Base-by-base conservation (phyloP, 1,284 basidiomycete genomes). In the Trametes versicolor region DNA sequence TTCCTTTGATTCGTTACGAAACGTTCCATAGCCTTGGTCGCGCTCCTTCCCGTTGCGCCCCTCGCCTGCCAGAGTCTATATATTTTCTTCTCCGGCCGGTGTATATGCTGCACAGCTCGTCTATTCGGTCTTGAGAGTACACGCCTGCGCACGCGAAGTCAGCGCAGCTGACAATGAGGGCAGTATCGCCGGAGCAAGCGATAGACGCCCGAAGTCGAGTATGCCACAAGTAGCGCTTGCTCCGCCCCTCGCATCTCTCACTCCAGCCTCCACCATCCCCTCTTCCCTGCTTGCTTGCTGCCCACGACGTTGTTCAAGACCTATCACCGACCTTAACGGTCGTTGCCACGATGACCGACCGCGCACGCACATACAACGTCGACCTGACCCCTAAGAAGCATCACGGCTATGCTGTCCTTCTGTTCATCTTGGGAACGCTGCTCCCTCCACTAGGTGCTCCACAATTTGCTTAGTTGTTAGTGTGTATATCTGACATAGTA, bases 361-460 rank as follows among this genome's bases (percentile, higher is more conserved):
- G 68, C 19, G 68, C 59, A 48, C 68, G 63, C 23, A 56, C 63
- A 1, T 65, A 49, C 58, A 91, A 92, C 76, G 79, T 87, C 62
- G 83, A 89, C 67, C 78, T 95, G 61, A 92, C 83, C 63, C 87
- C 93, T 2, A 88, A 83, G 76, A 83, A 86, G 52, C 86, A 95
- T 72, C 95, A 98, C 82, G 95, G 90, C 58, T 98, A 93, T 79
- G 83, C 90, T 19, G 89, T 93, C 62, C 41, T 97, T 21, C 84
- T 98, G 53, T 95, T 95, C 79, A 86, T 97, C 64, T 77, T 94
- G 61, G 95, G 95, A 17, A 90, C 92, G 4, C 82, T 97, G 54
- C 87, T 97, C 65, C 95, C 95, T 9, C 95, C 95, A 19, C 83
- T 97, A 51, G 95, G 96, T 97, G 55, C 65, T 86, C 82, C 25